A percentile compares a stretch with the other conserved stretches of the same genome.
phyloP scores from a whole-genome alignment of 108 stramenopile genomes.

The Stephanodiscus minutulus region DNA sequence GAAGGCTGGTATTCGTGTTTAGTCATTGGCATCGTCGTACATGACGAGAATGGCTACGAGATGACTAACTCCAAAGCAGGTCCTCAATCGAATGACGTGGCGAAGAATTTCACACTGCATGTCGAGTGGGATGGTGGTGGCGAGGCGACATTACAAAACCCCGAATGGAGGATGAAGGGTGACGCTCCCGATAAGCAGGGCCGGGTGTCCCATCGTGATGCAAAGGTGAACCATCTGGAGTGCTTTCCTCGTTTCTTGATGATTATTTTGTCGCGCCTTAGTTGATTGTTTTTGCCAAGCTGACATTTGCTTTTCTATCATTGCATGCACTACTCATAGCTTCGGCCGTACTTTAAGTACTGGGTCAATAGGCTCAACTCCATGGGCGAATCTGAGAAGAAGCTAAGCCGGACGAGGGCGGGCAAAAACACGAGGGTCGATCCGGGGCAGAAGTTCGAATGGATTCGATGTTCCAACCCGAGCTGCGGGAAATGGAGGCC shows the following conservation, averaged over 20 bases:
- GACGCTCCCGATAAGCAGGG: slow-evolving; percentile 51
- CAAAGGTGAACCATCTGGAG: slow-evolving; percentile 24
- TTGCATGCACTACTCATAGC: slow-evolving; percentile 13
- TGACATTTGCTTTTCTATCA: not conserved
- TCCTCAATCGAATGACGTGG: slow-evolving; percentile 16
- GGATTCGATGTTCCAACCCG: slow-evolving; percentile 86
- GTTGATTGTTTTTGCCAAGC: not conserved
- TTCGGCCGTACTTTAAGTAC: slow-evolving; percentile 47
- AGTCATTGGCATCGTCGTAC: slow-evolving; percentile 31
- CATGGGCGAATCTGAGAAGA: slow-evolving; percentile 47
- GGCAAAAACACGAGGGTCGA: slow-evolving; percentile 42
- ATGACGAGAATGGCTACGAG: slow-evolving; percentile 22
- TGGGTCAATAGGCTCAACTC: slow-evolving; percentile 49
- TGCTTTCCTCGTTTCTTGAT: not conserved
- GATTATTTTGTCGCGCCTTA: not conserved
- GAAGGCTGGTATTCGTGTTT: slow-evolving; percentile 47
- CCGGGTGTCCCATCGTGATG: slow-evolving; percentile 46
- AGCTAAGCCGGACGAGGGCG: slow-evolving; percentile 31
- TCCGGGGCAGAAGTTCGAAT: slow-evolving; percentile 56
- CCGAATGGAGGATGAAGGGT: slow-evolving; percentile 54
- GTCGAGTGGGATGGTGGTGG: slow-evolving; percentile 48
- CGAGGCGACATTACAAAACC: slow-evolving; percentile 40
- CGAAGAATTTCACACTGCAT: slow-evolving; percentile 33
- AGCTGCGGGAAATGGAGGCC: slow-evolving; percentile 87
- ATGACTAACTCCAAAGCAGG: slow-evolving; percentile 3